Conservation (phyloP, 2,329 filamentous ascomycete species). For the Harringtonia lauricola region DNA sequence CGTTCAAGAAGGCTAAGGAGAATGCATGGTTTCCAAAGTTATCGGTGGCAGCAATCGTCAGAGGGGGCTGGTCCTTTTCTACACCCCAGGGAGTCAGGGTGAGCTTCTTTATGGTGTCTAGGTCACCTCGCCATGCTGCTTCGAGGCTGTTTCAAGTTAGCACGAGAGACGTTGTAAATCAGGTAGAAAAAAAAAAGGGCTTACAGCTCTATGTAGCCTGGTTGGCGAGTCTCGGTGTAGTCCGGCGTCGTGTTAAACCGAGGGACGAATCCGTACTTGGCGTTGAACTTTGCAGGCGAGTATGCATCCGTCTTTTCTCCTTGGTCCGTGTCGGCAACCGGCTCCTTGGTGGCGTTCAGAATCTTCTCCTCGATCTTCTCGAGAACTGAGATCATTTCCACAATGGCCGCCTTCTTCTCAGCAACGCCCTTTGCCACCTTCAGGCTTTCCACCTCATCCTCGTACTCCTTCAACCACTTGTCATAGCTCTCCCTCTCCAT, state of each 20-base stretch:
- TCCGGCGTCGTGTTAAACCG: conserved; percentile 41
- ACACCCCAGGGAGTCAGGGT: conserved; percentile 38
- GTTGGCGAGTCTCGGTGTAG: conserved; percentile 40
- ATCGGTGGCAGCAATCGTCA: conserved; percentile 54
- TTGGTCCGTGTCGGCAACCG: conserved; percentile 52
- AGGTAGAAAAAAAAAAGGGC: conserved; percentile 12
- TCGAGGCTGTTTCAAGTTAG: conserved; percentile 43
- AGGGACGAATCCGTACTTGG: conserved; percentile 36
- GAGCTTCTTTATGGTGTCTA: conserved; percentile 52
- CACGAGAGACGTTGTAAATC: too few species aligned
- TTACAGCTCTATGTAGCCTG: conserved; percentile 50
- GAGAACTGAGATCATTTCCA: conserved; percentile 37
- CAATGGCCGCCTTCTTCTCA: conserved; percentile 47
- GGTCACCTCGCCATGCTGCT: conserved; percentile 61
- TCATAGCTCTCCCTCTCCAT: neutral
- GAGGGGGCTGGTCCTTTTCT: conserved; percentile 42
- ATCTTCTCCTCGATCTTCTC: conserved; percentile 44
- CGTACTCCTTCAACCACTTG: conserved; percentile 14
- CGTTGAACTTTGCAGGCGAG: neutral
- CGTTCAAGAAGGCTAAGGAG: conserved; percentile 54
- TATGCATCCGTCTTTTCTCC: conserved; percentile 17
- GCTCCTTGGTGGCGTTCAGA: conserved; percentile 50
- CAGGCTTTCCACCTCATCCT: conserved; percentile 22
- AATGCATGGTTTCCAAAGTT: conserved; percentile 44
- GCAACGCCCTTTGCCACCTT: conserved; percentile 17